These are phyloP conservation scores for Penicillium janthinellum DNA, from an alignment of 2,329 filamentous ascomycete genomes.

Conservation along the genomic window DNA sequence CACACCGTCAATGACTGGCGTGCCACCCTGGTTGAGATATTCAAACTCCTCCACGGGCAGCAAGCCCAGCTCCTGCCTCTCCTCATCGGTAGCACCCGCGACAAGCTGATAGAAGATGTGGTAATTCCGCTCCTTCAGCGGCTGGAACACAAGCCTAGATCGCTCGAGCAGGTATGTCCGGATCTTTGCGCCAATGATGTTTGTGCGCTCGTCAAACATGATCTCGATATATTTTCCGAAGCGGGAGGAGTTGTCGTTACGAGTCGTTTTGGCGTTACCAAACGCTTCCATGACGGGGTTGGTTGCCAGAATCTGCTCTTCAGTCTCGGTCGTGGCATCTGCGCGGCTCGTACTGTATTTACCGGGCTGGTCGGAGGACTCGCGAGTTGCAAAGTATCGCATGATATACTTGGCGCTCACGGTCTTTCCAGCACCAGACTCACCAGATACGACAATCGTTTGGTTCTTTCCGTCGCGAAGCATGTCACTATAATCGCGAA, in stretches of 20 bases:
- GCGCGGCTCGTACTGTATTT: conserved; percentile 72
- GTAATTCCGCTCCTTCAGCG: conserved; percentile 96
- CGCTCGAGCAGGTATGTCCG: conserved; percentile 93
- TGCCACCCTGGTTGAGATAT: conserved; percentile 93
- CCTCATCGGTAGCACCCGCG: conserved; percentile 81
- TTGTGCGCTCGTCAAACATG: conserved; percentile 93
- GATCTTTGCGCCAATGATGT: conserved; percentile 97
- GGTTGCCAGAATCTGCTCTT: conserved; percentile 96
- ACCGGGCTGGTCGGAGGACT: conserved; percentile 84
- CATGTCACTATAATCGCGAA: conserved; percentile 77
- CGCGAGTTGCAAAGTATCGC: conserved; percentile 98
- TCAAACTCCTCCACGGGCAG: conserved; percentile 87
- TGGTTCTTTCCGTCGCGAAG: conserved; percentile 93
- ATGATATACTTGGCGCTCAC: conserved; percentile 99
- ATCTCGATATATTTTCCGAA: conserved; percentile 99
- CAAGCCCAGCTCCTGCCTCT: conserved; percentile 77
- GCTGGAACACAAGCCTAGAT: conserved; percentile 94
- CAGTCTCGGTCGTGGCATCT: conserved; percentile 92
- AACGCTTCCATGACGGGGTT: conserved; percentile 99
- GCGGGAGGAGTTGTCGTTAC: conserved; percentile 98
- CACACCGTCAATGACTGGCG: conserved; percentile 87
- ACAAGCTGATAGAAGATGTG: conserved; percentile 99
- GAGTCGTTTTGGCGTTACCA: conserved; percentile 98
- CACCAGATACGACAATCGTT: conserved; percentile 97
- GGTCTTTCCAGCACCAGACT: conserved; percentile 98